Percentiles rank a stretch among this genome's conserved stretches.
phyloP scores from a whole-genome alignment of 2,329 filamentous ascomycete species.

The Rhynchosporium secalis region DNA sequence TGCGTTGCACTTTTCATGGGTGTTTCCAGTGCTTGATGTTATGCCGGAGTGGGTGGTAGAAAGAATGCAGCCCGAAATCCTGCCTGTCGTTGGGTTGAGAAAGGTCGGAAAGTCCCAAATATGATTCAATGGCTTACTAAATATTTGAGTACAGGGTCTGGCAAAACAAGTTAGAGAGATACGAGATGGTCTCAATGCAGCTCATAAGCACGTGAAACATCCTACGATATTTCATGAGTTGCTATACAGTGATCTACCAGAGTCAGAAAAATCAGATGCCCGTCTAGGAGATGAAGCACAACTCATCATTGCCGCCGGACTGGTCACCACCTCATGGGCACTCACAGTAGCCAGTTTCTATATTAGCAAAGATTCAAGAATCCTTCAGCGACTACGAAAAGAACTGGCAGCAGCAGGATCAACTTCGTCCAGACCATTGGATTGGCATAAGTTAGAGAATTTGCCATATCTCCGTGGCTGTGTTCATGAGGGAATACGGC shows the following conservation, averaged over 20 bases:
- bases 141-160: slow-evolving; percentile 9
- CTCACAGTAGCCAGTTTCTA: slow-evolving; percentile 41
- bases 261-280: slow-evolving; percentile 14
- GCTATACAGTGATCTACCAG: slow-evolving; percentile 39
- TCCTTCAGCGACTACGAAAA: slow-evolving; percentile 33
- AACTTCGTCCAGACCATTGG: slow-evolving; percentile 36
- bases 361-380: slow-evolving; percentile 33
- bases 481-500: slow-evolving; percentile 39
- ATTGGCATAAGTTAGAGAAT: slow-evolving; percentile 37
- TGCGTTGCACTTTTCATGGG: slow-evolving; percentile 18
- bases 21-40: slow-evolving; percentile 18
- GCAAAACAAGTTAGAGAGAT: slow-evolving; percentile 18
- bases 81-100: slow-evolving; percentile 15
- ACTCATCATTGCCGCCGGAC: slow-evolving; percentile 17
- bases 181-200: slow-evolving; percentile 12
- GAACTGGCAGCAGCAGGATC: slow-evolving; percentile 40
- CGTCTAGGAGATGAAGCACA: slow-evolving; percentile 19
- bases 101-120: slow-evolving; percentile 11
- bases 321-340: slow-evolving; percentile 41
- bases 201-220: slow-evolving; percentile 19
- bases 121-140: not conserved
- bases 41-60: slow-evolving; percentile 18
- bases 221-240: slow-evolving; percentile 34
- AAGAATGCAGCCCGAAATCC: slow-evolving; percentile 29
- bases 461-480: slow-evolving; percentile 41